Conservation (phyloP, 257 asterid genomes). For the Primulina huaijiensis region DNA sequence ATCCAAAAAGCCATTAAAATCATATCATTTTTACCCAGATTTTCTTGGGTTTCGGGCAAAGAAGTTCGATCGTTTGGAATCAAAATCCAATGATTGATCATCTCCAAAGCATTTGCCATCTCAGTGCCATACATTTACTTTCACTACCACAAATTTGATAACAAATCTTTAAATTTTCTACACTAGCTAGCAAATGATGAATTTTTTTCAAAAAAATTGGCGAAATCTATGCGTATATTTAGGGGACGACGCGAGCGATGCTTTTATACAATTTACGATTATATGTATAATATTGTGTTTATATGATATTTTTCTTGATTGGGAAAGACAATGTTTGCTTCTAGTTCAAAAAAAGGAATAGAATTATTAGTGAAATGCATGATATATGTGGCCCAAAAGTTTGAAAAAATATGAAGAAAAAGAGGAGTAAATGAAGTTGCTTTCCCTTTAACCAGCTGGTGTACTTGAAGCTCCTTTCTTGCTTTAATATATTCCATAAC, state of each 20-base stretch:
- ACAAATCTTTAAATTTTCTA: constrained; percentile 6
- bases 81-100: constrained; percentile 68
- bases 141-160: constrained; percentile 15
- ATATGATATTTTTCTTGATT: background rate
- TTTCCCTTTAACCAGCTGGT: constrained; percentile 44
- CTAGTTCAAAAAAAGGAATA: constrained; percentile 29
- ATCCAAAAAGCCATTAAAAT: constrained; percentile 59
- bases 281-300: background rate
- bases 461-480: constrained; percentile 46
- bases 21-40: constrained; percentile 41
- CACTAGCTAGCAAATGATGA: background rate
- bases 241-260: background rate
- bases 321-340: constrained; percentile 26
- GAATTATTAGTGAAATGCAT: constrained; percentile 27
- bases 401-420: constrained; percentile 40
- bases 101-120: constrained; percentile 41
- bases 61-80: constrained; percentile 49
- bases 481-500: constrained; percentile 68
- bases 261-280: too few relatives aligned
- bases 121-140: constrained; percentile 34
- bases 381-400: constrained; percentile 54
- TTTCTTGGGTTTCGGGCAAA: constrained; percentile 55
- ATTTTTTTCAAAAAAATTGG: too few relatives aligned
- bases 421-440: constrained; percentile 31
- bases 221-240: too few relatives aligned